Conservation (phyloP, 148 eudicot species). For the Vaccinium darrowii region DNA sequence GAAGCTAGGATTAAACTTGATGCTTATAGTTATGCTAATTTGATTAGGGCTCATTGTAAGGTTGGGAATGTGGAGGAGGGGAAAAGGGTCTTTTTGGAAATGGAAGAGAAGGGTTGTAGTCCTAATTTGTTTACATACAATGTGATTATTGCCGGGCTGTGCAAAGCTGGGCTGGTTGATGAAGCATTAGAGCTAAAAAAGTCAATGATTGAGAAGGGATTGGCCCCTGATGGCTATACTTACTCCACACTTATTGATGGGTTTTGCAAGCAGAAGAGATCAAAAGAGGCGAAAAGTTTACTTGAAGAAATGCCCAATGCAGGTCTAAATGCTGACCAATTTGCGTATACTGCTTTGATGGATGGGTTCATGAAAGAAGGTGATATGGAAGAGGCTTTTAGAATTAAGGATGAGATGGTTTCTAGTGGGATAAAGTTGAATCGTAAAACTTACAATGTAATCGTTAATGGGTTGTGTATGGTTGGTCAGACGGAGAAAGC, state of each 20-base stretch:
- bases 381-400: conserved; percentile 21
- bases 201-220: conserved; percentile 54
- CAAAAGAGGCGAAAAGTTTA: conserved; percentile 52
- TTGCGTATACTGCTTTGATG: conserved; percentile 59
- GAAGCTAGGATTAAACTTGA: conserved; percentile 47
- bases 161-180: conserved; percentile 48
- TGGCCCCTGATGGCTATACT: conserved; percentile 67
- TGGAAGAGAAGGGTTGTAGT: conserved; percentile 61
- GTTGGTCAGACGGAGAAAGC: conserved; percentile 60
- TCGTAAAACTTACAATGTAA: conserved; percentile 49
- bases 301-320: conserved; percentile 51
- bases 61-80: conserved; percentile 63
- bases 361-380: conserved; percentile 78
- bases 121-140: conserved; percentile 72
- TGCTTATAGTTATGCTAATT: conserved; percentile 59
- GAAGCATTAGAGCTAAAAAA: conserved; percentile 66
- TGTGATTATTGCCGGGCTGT: conserved; percentile 70
- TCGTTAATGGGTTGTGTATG: conserved; percentile 60
- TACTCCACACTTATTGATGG: conserved; percentile 63
- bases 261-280: conserved; percentile 53
- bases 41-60: conserved; percentile 69
- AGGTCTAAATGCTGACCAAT: conserved; percentile 47
- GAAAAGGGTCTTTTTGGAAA: conserved; percentile 49
- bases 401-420: conserved; percentile 49
- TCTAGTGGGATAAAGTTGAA: conserved; percentile 46